Base-by-base conservation (phyloP, 2,329 filamentous ascomycete genomes). In the Talaromyces sp. region DNA sequence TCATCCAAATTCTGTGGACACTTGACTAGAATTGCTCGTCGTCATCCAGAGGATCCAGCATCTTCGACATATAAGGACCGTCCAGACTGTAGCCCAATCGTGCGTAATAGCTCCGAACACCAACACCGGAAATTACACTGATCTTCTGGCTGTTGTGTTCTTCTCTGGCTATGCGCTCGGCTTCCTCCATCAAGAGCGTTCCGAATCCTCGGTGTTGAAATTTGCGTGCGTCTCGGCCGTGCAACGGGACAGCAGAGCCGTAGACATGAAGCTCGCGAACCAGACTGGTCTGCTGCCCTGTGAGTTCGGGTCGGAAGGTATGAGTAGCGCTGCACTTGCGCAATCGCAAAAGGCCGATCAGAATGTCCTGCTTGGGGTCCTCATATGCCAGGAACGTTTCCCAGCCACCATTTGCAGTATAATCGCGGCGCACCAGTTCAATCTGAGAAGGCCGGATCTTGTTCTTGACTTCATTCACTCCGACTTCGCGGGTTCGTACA, bases 141-240 rank as follows among this genome's bases (percentile, higher is more conserved):
- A 99, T 91, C 82, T 99, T 99, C 62, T 83, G 83, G 68, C 92
- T 97, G 6, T 92, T 90, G 71, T 99, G 94, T 77, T 99, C 94
- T 65, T 97, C 89, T 59, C 91, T 84, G 0, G 95, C 93, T 65
- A 99, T 99, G 56, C 92, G 84, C 78, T 97, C 94, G 0, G 94
- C 95, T 77, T 97, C 93, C 71, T 97, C 93, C 95, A 99, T 99
- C 65, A 99, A 72, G 63, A 99, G 75, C 1, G 94, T 99, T 54
- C 94, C 94, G 66, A 96, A 99, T 0, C 94, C 94, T 73, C 97
- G 94, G 77, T 99, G 94, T 79, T 99, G 94, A 77, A 97, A 97
- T 77, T 97, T 97, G 75, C 90, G 88, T 21, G 93, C 92, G 68
- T 99, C 94, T 60, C 95, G 85, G 9, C 92, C 93, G 75, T 99